These are phyloP conservation scores for Backusella liffmaniae DNA, from an alignment of 192 early-diverging fungal genomes.

Conservation along the genomic window DNA sequence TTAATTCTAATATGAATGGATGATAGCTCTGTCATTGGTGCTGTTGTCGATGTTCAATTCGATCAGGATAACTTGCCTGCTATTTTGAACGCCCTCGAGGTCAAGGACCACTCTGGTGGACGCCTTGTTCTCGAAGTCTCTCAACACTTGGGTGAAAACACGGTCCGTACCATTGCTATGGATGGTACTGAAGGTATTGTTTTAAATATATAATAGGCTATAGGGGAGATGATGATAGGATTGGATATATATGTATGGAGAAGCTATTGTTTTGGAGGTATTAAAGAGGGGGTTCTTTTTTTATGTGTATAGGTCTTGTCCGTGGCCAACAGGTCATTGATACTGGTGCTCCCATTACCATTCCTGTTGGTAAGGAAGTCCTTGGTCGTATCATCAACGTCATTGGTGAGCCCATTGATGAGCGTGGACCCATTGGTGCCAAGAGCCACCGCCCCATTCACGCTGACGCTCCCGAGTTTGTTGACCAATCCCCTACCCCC, in stretches of 20 bases:
- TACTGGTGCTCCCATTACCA: conserved; percentile 90
- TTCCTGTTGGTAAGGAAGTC: conserved; percentile 94
- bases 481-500: conserved; percentile 93
- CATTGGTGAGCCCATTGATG: conserved; percentile 98
- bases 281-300: no score
- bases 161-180: conserved; percentile 99
- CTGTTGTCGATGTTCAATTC: conserved; percentile 98
- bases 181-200: conserved; percentile 83
- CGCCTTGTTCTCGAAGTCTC: conserved; percentile 96
- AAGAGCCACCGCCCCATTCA: conserved; percentile 90
- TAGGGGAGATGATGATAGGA: not conserved
- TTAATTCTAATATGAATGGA: conserved; percentile 38
- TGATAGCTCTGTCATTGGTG: conserved; percentile 94
- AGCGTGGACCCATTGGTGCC: conserved; percentile 93
- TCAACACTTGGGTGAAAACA: conserved; percentile 98
- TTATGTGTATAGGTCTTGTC: conserved; percentile 64
- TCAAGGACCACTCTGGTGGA: conserved; percentile 71
- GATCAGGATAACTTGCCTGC: conserved; percentile 86
- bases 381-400: conserved; percentile 99
- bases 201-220: not conserved
- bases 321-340: conserved; percentile 94
- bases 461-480: conserved; percentile 89
- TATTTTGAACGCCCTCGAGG: conserved; percentile 97
- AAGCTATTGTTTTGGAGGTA: no score
- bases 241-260: no score